Percentiles rank a stretch among this genome's conserved stretches.
Conservation (phyloP, 768 basidiomycete genomes). For the Tricholoma sp. region DNA sequence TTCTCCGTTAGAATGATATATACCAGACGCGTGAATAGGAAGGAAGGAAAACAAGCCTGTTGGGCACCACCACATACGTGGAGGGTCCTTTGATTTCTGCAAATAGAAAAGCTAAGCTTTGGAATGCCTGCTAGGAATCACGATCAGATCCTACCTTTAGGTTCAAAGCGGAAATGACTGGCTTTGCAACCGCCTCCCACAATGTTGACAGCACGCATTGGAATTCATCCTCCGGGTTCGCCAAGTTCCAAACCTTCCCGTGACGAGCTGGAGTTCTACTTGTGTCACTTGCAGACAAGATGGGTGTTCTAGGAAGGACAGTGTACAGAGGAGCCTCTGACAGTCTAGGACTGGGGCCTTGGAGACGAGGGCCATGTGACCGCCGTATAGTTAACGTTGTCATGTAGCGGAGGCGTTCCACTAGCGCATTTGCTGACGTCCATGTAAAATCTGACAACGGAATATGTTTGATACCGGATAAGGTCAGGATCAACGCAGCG, state of each 20-base stretch:
- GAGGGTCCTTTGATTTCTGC: background rate
- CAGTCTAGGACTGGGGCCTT: too few species aligned
- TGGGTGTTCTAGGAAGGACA: too few species aligned
- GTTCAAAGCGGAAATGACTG: background rate
- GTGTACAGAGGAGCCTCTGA: too few species aligned
- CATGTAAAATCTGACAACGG: background rate
- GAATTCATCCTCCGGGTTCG: too few species aligned
- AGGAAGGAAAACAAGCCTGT: background rate
- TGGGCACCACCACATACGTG: background rate
- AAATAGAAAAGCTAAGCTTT: background rate
- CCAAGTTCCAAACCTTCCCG: too few species aligned
- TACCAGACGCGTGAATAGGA: background rate
- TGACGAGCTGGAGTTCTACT: too few species aligned
- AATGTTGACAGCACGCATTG: too few species aligned
- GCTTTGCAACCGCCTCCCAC: too few species aligned
- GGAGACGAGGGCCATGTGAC: too few species aligned
- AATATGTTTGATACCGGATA: background rate
- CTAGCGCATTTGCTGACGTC: background rate
- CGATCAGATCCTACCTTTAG: background rate
- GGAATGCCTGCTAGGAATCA: background rate
- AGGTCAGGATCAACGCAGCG: background rate
- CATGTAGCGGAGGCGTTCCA: too few species aligned
- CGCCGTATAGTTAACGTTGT: too few species aligned
- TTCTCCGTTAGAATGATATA: background rate
- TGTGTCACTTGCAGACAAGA: too few species aligned